These are phyloP conservation scores for Coemansia sp. DNA, from an alignment of 192 early-diverging fungal species.

Conservation along the genomic window DNA sequence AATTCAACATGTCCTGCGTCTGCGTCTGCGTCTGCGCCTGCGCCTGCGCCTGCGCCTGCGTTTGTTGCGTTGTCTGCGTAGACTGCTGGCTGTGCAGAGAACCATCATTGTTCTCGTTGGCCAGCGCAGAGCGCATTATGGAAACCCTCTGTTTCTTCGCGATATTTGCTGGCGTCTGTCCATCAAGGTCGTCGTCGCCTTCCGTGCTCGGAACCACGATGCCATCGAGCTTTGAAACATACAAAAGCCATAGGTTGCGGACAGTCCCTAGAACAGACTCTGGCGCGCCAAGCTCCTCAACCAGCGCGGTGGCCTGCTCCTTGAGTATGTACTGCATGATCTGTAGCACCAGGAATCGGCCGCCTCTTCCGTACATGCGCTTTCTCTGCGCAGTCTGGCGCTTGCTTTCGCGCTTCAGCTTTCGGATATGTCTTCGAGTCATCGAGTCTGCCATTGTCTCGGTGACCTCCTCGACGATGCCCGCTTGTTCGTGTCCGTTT, in stretches of 20 bases:
- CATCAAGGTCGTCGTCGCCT: neutral
- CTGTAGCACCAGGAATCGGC: constrained; percentile 35
- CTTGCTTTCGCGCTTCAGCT: constrained; percentile 17
- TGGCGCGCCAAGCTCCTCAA: constrained; percentile 24
- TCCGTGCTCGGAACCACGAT: neutral
- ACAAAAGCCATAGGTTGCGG: constrained; percentile 38
- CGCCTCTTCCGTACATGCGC: constrained; percentile 31
- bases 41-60: too few relatives aligned
- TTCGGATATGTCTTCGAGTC: constrained; percentile 23
- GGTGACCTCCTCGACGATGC: constrained; percentile 29
- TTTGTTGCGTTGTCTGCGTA: constrained; percentile 16
- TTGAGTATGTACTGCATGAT: constrained; percentile 36
- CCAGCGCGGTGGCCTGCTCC: constrained; percentile 26
- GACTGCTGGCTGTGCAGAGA: constrained; percentile 10
- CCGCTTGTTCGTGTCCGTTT: constrained; percentile 45
- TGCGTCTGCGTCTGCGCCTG: too few relatives aligned
- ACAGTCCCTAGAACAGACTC: constrained; percentile 20
- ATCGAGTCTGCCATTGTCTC: constrained; percentile 28
- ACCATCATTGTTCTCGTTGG: neutral
- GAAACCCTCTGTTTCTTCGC: neutral
- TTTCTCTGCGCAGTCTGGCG: neutral
- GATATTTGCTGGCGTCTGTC: neutral
- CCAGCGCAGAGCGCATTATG: neutral
- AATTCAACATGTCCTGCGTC: neutral
- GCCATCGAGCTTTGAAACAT: constrained; percentile 29